Evolutionary conservation across 495 filamentous ascomycete species (phyloP).

Genomic region (Hyaloscypha variabilis): DNA sequence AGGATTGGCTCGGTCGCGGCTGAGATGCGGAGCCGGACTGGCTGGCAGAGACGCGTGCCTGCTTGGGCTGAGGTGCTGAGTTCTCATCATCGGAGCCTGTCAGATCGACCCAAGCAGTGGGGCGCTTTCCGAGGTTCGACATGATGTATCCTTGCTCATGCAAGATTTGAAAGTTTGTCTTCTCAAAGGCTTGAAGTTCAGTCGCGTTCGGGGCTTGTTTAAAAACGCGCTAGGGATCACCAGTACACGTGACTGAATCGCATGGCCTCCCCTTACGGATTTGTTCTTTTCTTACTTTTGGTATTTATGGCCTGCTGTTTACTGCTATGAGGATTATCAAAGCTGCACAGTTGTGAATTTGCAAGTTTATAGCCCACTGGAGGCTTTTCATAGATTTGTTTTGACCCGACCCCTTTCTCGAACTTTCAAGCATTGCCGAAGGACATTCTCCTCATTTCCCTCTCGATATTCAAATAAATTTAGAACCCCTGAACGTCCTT

Average conservation of each 20-base stretch:
- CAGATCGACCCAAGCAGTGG: conserved; percentile 14
- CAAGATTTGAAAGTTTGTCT: background rate
- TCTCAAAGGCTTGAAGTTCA: background rate
- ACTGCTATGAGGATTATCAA: too few relatives aligned
- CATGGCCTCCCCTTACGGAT: background rate
- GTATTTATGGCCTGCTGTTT: background rate
- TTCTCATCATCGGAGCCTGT: conserved; percentile 25
- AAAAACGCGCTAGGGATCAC: background rate
- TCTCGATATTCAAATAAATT: too few relatives aligned
- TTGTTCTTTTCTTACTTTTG: background rate
- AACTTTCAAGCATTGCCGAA: too few relatives aligned
- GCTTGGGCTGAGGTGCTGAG: conserved; percentile 14
- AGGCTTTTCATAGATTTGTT: too few relatives aligned
- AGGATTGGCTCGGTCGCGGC: conserved; percentile 27
- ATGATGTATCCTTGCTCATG: conserved; percentile 7
- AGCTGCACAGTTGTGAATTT: too few relatives aligned
- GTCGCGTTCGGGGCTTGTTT: background rate
- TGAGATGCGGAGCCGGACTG: conserved; percentile 14
- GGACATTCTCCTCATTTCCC: background rate
- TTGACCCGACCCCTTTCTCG: too few relatives aligned
- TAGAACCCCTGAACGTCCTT: too few relatives aligned
- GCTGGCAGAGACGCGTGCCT: conserved; percentile 14
- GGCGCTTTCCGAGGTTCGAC: conserved; percentile 24
- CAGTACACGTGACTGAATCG: background rate
- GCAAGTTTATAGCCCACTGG: too few relatives aligned